These are phyloP conservation scores for Panicum hallii DNA, from an alignment of 202 grass and related monocot genomes.

Conservation along the genomic window DNA sequence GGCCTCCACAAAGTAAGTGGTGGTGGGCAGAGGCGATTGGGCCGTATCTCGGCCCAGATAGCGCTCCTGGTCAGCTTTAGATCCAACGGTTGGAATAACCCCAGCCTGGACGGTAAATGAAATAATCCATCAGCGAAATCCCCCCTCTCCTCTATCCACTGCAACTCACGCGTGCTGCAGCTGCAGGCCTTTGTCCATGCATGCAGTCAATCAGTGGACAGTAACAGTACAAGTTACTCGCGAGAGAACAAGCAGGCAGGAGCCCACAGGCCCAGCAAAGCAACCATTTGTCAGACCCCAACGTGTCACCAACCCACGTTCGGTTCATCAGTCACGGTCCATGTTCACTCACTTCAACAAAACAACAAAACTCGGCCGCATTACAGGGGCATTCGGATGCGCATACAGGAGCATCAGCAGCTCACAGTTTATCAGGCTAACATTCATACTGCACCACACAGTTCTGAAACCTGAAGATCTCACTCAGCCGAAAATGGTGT, in stretches of 20 bases:
- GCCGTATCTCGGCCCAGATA: too few species aligned
- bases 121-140: too few species aligned
- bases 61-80: too few species aligned
- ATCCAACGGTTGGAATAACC: too few species aligned
- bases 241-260: not conserved
- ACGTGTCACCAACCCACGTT: conserved; percentile 38
- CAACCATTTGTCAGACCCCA: conserved; percentile 43
- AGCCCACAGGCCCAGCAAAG: conserved; percentile 13
- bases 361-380: not conserved
- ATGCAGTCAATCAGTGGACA: not conserved
- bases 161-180: not conserved
- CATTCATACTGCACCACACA: conserved; percentile 7
- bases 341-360: conserved; percentile 10
- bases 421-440: conserved; percentile 5
- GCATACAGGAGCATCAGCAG: not conserved
- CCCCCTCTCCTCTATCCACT: too few species aligned
- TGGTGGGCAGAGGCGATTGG: too few species aligned
- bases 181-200: not conserved
- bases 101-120: too few species aligned
- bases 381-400: conserved; percentile 8
- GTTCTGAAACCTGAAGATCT: conserved; percentile 17
- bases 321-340: too few species aligned
- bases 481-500: not conserved
- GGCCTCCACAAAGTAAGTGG: too few species aligned
- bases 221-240: not conserved